phyloP scores from a whole-genome alignment of 805 yeast genomes.

The Spathaspora hagerdaliae region DNA sequence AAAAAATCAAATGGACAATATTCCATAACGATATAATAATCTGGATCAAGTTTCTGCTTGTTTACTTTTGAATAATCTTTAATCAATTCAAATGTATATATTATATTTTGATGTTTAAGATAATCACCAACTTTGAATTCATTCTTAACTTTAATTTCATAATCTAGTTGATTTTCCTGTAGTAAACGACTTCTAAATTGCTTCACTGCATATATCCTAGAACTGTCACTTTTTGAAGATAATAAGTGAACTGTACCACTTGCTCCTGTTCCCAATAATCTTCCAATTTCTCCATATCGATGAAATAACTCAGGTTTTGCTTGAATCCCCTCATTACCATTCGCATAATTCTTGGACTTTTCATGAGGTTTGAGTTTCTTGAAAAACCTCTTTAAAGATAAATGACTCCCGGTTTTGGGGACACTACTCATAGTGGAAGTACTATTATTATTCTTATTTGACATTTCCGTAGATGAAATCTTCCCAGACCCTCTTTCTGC shows the following conservation, averaged over 20 bases:
- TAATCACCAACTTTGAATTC: conserved; percentile 82
- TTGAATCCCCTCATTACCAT: conserved; percentile 6
- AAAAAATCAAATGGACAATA: conserved; percentile 90
- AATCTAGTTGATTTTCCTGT: conserved; percentile 63
- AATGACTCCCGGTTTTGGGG: background rate
- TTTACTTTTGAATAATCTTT: conserved; percentile 40
- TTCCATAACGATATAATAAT: conserved; percentile 80
- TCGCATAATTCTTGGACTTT: conserved; percentile 2
- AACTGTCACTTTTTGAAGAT: conserved; percentile 48
- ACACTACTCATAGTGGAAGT: background rate
- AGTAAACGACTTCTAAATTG: conserved; percentile 68
- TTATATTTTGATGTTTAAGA: conserved; percentile 68
- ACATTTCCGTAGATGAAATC: background rate
- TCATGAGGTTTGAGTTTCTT: conserved; percentile 37
- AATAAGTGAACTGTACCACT: conserved; percentile 89
- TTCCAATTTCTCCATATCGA: conserved; percentile 69
- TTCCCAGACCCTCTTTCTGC: too few species aligned
- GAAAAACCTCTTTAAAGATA: conserved; percentile 45
- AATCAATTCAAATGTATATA: conserved; percentile 76
- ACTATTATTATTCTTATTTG: too few species aligned
- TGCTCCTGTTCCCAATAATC: conserved; percentile 85
- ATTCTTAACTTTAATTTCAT: conserved; percentile 71
- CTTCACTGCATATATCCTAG: conserved; percentile 74
- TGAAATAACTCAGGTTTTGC: conserved; percentile 26
- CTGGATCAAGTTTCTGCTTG: conserved; percentile 14